Evolutionary conservation across 2,329 filamentous ascomycete species (phyloP), one percentile per base, ranked within the genome.

Genomic region (Leptographium wingfieldii): DNA sequence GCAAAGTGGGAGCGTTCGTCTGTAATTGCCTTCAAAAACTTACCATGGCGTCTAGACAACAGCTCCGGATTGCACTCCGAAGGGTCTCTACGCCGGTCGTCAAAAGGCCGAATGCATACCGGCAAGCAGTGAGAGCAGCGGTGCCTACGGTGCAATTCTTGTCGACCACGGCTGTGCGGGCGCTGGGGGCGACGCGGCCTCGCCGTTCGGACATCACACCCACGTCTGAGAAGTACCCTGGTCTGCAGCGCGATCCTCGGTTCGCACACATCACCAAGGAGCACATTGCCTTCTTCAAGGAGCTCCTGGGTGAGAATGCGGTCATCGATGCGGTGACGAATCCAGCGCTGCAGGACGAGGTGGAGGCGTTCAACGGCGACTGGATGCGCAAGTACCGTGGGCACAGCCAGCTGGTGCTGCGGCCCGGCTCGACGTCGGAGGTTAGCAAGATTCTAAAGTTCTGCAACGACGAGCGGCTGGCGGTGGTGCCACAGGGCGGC

Each of bases 351-450:
- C 76, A 79, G 2, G 88, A 89, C 67, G 94, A 97, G 70, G 80
- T 97, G 65, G 90, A 94, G 70, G 82, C 88, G 9, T 99, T 91
- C 80, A 99, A 99, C 74, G 84, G 86, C 70, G 94, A 99, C 75
- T 99, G 95, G 94, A 96, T 99, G 92, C 86, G 89, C 73, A 99
- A 99, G 76, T 99, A 96, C 77, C 86, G 89, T 63, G 95, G 94
- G 35, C 91, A 96, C 73, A 85, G 89, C 63, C 84, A 86, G 69
- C 77, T 99, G 31, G 91, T 97, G 5, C 76, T 99, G 63, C 95
- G 91, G 74, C 94, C 94, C 12, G 82, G 80, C 57, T 87, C 83
- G 19, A 92, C 90, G 0, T 85, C 92, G 68, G 87, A 99, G 73
- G 89, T 97, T 67, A 95, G 90, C 81, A 82, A 87, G 74, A 86